These are phyloP conservation scores for Cladophialophora exuberans DNA, from an alignment of 2,329 filamentous ascomycete species.

Conservation along the genomic window DNA sequence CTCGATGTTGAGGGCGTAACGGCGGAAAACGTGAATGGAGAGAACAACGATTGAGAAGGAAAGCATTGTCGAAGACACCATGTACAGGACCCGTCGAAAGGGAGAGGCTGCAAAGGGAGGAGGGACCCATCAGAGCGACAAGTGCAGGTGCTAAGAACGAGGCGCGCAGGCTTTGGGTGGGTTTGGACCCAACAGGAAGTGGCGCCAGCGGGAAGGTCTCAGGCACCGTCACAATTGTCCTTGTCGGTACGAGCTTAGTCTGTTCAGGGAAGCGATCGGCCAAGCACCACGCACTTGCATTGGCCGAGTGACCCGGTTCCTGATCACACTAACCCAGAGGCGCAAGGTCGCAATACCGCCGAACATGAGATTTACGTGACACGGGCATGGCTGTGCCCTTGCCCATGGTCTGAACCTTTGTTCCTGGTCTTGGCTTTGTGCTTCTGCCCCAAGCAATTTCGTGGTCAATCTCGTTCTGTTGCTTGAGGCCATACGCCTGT, in stretches of 20 bases:
- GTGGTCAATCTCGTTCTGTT: conserved; percentile 22
- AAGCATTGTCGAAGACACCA: conserved; percentile 19
- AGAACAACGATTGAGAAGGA: conserved; percentile 11
- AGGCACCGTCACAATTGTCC: conserved; percentile 7
- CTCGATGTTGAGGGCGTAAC: conserved; percentile 27
- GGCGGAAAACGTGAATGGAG: conserved; percentile 8
- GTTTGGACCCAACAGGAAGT: conserved; percentile 8
- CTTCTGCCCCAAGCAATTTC: conserved; percentile 23
- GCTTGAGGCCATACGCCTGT: conserved; percentile 2
- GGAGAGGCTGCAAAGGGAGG: conserved; percentile 18
- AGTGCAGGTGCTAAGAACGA: conserved; percentile 21
- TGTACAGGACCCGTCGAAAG: conserved; percentile 12
- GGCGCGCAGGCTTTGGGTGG: conserved; percentile 8
- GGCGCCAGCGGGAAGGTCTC: conserved; percentile 6
- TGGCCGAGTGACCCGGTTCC: neutral
- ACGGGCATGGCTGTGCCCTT: conserved; percentile 10
- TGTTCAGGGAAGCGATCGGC: neutral
- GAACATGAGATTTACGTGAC: conserved; percentile 20
- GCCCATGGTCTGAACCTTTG: neutral
- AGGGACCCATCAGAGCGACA: conserved; percentile 1
- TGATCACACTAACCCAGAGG: conserved; percentile 1
- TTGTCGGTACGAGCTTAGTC: neutral
- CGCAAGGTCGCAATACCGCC: conserved; percentile 11
- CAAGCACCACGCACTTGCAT: neutral
- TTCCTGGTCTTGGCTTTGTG: conserved; percentile 7